Evolutionary conservation across 768 basidiomycete species (phyloP), one percentile per base, ranked within the genome.

Genomic region (Scleroderma citrinum): DNA sequence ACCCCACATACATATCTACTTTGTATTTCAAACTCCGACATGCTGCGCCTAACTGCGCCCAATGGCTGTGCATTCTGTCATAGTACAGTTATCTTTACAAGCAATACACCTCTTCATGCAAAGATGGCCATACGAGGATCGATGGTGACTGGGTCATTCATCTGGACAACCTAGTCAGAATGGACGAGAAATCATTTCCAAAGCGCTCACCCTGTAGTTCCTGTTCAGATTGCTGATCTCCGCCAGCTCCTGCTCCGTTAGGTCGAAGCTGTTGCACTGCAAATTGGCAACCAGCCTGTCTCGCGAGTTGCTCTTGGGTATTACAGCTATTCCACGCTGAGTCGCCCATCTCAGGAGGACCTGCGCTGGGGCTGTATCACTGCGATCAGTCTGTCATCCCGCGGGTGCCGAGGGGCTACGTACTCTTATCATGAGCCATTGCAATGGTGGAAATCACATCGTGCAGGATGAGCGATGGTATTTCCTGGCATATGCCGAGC

Each of bases 291-390:
- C 56, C 49, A 76, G 56, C 45, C 76, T 71, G 7, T 60, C 51
- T 3, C 53, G 44, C 54, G 71, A 57, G 61, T 79, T 80, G 44
- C 75, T 78, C 73, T 92, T 92, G 40, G 88, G 88, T 52, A 92
- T 78, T 39, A 90, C 81, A 30, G 82, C 81, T 51, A 89, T 74
- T 10, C 78, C 81, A 32, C 80, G 81, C 59, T 88, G 85, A 13
- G 83, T 85, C 2, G 85, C 80, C 88, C 88, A 92, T 55, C 86
- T 76, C 46, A 92, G 75, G 34, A 90, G 68, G 20, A 90, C 77
- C 64, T 90, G 86, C 7, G 85, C 85, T 17, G 65, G 52, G 21
- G 66, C 69, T 54, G 45, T 47, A 49, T 48, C 14, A 50, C 30
- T 35, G 19, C 51, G 29, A 56, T 52, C 47, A 52, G 40, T 23